Evolutionary conservation across 1,139 yeast species (phyloP).

Genomic region (Diutina rugosa): DNA sequence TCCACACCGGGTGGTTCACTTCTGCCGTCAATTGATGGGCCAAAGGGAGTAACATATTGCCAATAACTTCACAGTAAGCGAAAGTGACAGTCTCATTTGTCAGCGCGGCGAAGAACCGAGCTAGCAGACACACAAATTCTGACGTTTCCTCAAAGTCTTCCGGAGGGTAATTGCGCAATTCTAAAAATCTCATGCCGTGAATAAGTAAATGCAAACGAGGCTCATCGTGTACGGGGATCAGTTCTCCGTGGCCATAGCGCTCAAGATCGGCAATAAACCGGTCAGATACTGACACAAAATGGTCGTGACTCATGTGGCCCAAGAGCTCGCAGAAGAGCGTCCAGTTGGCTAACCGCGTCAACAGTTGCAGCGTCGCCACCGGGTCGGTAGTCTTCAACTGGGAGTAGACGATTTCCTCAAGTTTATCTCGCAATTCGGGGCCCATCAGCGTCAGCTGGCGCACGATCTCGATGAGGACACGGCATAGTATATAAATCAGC

Average conservation of each 20-base stretch:
- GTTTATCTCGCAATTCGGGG: slow-evolving; percentile 67
- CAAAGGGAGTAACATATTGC: slow-evolving; percentile 62
- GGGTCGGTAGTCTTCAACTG: slow-evolving; percentile 88
- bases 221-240: slow-evolving; percentile 49
- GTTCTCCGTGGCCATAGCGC: slow-evolving; percentile 16
- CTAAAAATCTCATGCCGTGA: slow-evolving; percentile 82
- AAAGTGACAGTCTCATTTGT: slow-evolving; percentile 50
- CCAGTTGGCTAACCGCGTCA: slow-evolving; percentile 88
- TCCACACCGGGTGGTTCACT: slow-evolving; percentile 93
- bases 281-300: slow-evolving; percentile 83
- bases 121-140: slow-evolving; percentile 73
- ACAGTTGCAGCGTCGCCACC: slow-evolving; percentile 43
- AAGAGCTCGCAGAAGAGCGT: slow-evolving; percentile 77
- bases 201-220: slow-evolving; percentile 64
- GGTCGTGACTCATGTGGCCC: slow-evolving; percentile 79
- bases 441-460: slow-evolving; percentile 75
- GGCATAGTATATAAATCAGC: slow-evolving; percentile 79
- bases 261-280: slow-evolving; percentile 89
- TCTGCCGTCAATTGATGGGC: slow-evolving; percentile 88
- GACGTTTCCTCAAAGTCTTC: slow-evolving; percentile 89
- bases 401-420: slow-evolving; percentile 88
- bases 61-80: slow-evolving; percentile 79
- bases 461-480: slow-evolving; percentile 87
- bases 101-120: slow-evolving; percentile 65
- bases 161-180: slow-evolving; percentile 70